Evolutionary conservation across 192 early-diverging fungal species (phyloP), one percentile per base, ranked within the genome.

Genomic region (Paraglomus brasilianum): DNA sequence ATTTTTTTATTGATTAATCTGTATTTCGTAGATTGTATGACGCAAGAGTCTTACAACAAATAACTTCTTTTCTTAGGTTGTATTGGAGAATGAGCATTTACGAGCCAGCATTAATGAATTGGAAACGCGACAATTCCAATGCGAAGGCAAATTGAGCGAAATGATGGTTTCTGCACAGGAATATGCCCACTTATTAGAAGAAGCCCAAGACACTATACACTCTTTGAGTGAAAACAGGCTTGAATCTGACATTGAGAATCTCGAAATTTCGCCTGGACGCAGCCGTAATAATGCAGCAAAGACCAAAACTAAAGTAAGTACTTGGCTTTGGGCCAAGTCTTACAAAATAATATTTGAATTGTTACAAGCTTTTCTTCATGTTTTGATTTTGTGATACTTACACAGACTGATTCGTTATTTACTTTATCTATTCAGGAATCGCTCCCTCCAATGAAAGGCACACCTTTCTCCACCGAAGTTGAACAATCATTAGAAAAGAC

Each of bases 171-270:
- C 82, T 44, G 82, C 85, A 0, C 69, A 82, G 69, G 85, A 86
- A 61, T 86, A 86, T 70, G 85, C 85, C 5, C 75, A 75, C 24
- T 50, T 82, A 19, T 76, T 86, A 15, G 83, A 86, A 48, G 77
- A 84, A 48, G 85, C 85, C 8, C 85, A 86, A 52, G 81, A 84
- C 57, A 84, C 81, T 6, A 86, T 86, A 21, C 81, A 86, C n/a
- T 74, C 71, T 1, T 47, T 85, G 24, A 75, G 76, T 22, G 79
- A 80, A 47, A 73, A 75, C 6, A 74, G 81, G 14, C 70, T 83
- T 4, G 78, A 80, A 22, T 80, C 78, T 5, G 78, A 80, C 48
- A 66, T 80, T 42, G 78, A 80, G 17, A 76, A 74, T 30, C 67
- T 69, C n/a, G 52, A 69, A 5, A 69, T 69, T 57, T 69, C 67